Conservation (phyloP, 371 early-diverging fungal genomes). For the Mucor irregularis region DNA sequence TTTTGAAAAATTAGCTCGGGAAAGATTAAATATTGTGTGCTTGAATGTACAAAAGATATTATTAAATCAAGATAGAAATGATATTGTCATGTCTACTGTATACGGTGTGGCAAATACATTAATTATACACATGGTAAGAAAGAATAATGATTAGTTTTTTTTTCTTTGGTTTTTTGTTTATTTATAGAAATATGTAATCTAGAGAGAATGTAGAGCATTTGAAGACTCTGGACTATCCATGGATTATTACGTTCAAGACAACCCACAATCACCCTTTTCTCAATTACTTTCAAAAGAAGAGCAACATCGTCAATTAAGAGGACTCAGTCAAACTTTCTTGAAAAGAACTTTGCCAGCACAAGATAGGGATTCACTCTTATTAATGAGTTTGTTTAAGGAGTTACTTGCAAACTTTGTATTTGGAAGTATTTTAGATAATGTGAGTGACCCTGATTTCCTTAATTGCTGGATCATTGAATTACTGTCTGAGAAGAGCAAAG, state of each 20-base stretch:
- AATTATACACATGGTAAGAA: constrained; percentile 53
- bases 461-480: constrained; percentile 43
- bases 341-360: constrained; percentile 31
- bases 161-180: neutral
- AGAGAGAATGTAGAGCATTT: constrained; percentile 50
- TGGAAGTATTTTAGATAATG: constrained; percentile 31
- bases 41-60: constrained; percentile 41
- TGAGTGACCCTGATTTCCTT: constrained; percentile 50
- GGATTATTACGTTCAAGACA: constrained; percentile 32
- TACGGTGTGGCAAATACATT: constrained; percentile 52
- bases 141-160: neutral
- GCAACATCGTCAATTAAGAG: constrained; percentile 41
- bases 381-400: constrained; percentile 38
- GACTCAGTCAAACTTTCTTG: constrained; percentile 34
- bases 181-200: neutral
- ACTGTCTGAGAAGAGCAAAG: constrained; percentile 22
- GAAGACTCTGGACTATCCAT: constrained; percentile 39
- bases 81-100: constrained; percentile 48
- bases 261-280: constrained; percentile 54
- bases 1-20: constrained; percentile 30
- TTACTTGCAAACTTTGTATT: constrained; percentile 40
- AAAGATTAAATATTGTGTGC: constrained; percentile 32
- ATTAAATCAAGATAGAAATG: constrained; percentile 49
- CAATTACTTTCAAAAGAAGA: constrained; percentile 42
- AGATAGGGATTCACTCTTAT: constrained; percentile 33